These are phyloP conservation scores for Themeda triandra DNA, from an alignment of 176 grass and related monocot genomes.

Conservation along the genomic window DNA sequence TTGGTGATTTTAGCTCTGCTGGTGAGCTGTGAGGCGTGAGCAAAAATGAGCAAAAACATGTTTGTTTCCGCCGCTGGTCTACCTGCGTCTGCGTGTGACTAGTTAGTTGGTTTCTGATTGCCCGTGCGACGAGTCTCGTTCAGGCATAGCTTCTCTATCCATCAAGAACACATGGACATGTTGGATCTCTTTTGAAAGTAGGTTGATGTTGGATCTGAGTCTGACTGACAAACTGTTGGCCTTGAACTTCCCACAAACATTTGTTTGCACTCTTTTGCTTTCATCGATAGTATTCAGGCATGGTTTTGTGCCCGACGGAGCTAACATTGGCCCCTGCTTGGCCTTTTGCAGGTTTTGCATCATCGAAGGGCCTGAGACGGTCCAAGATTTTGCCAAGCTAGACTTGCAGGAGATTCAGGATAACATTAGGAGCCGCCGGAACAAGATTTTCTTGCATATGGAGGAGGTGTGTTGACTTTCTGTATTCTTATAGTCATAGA, in stretches of 20 bases:
- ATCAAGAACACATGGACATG: neutral
- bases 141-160: neutral
- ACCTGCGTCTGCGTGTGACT: too few relatives aligned
- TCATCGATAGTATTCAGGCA: neutral
- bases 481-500: neutral
- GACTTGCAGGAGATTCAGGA: constrained; percentile 95
- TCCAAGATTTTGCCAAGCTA: constrained; percentile 94
- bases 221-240: neutral
- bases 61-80: too few relatives aligned
- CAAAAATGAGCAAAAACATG: too few relatives aligned
- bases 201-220: constrained; percentile 13
- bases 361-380: constrained; percentile 97
- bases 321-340: neutral
- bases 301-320: neutral
- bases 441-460: constrained; percentile 99
- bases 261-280: neutral
- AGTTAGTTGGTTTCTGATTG: neutral
- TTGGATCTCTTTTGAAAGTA: neutral
- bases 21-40: neutral
- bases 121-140: neutral
- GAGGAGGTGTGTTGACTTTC: constrained; percentile 74
- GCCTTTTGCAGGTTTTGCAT: constrained; percentile 83
- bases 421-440: constrained; percentile 90
- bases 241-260: neutral
- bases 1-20: neutral